Evolutionary conservation across 2,329 filamentous ascomycete species (phyloP), one percentile per base, ranked within the genome.

Genomic region (Alternaria angustiovoidea): DNA sequence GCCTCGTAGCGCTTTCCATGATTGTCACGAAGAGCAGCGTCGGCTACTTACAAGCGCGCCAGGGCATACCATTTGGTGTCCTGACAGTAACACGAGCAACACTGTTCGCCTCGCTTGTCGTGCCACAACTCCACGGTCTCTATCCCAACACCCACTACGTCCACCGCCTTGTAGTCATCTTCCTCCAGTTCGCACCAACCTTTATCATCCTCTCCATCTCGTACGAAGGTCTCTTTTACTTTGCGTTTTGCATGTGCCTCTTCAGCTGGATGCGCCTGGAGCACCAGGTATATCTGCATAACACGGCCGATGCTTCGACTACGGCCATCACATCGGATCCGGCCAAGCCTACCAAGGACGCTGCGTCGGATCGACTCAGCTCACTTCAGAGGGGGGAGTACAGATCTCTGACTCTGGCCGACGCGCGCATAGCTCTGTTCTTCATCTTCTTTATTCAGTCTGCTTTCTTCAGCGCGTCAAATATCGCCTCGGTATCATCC

Each of bases 161-260:
- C 67, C 94, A 98, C 77, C 89, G 94, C 24, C 83, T 99, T 4
- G 86, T 94, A 67, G 87, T 96, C 69, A 89, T 97, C 54, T 99
- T 98, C 81, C 84, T 99, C 49, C 91, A 94, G 5, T 98, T 96
- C 75, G 91, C 94, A 0, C 95, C 95, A 0, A 91, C 91, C 1
- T 99, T 98, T 79, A 91, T 99, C 74, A 94, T 99, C 72, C 87
- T 99, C 51, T 96, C 94, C 7, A 97, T 98, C 69, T 97, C 94
- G 0, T 99, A 96, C 80, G 95, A 99, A 79, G 94, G 94, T 0
- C 85, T 99, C 2, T 99, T 99, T 78, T 99, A 98, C 79, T 88
- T 97, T 61, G 88, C 90, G 11, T 99, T 97, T 79, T 93, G 89
- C 73, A 82, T 91, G 54, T 91, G 90, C 22, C 82, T 99, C 5